phyloP scores from a whole-genome alignment of 345 rosid species.

The Populus tremula region DNA sequence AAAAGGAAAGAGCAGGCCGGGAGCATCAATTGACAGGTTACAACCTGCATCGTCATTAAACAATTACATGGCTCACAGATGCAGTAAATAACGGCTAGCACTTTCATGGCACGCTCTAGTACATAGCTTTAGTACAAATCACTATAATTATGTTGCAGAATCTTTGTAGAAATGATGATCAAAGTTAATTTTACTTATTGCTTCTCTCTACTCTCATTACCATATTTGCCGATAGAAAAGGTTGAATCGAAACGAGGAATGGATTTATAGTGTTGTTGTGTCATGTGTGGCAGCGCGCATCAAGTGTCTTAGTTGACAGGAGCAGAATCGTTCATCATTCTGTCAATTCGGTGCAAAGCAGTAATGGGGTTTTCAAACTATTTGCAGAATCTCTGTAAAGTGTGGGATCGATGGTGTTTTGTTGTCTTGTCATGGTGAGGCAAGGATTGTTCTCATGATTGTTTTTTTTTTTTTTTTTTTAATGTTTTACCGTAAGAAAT shows the following conservation, averaged over 20 bases:
- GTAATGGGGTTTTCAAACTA: not conserved
- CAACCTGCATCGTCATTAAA: too few relatives aligned
- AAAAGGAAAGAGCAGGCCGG: too few relatives aligned
- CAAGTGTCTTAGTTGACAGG: not conserved
- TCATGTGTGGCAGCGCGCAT: not conserved
- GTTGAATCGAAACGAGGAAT: not conserved
- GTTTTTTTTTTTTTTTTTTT: too few relatives aligned
- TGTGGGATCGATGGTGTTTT: not conserved
- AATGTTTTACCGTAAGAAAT: too few relatives aligned
- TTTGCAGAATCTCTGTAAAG: not conserved
- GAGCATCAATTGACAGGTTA: too few relatives aligned
- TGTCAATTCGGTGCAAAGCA: not conserved
- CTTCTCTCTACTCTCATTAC: not conserved
- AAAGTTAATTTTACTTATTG: not conserved
- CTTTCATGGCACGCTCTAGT: too few relatives aligned
- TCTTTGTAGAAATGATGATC: not conserved
- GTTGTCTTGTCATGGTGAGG: not conserved
- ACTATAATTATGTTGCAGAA: not conserved
- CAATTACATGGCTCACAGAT: not conserved
- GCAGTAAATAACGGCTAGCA: not conserved
- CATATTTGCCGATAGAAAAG: not conserved
- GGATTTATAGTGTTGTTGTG: not conserved
- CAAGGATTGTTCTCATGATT: too few relatives aligned
- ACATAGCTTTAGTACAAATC: not conserved
- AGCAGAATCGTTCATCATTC: not conserved